Evolutionary conservation across 306 rosid species (phyloP), one percentile per base, ranked within the genome.

Genomic region (Quillaja saponaria): DNA sequence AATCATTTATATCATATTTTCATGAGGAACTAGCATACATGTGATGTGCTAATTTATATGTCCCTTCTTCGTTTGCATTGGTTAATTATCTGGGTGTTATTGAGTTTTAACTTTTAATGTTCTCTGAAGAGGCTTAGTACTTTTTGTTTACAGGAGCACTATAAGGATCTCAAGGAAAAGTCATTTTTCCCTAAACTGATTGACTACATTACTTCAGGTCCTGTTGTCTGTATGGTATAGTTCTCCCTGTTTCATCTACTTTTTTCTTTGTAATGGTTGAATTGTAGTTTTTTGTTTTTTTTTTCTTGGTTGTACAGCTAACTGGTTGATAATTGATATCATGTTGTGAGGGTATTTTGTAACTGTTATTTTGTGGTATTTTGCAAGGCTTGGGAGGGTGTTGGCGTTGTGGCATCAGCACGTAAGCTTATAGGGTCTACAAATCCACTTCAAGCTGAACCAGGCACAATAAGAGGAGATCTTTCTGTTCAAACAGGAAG

Each of bases 401-500:
- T 90, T 71, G 99, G 96, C 6, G 86, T 87, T 31, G 96, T 94
- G 58, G 84, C 96, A 44, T 90, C 99, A 8, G 91, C 97, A 8
- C 97, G 99, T 0, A 94, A 94, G 83, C 86, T 94, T 37, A 90
- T 94, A 39, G 99, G 99, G 66, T 79, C 90, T 46, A 90, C 97
- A 33, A 69, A 94, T 76, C 97, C 99, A 60, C 97, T 94, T 35
- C 95, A 83, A 75, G 97, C 97, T 48, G 96, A 90, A 69, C 99
- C 99, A 6, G 97, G 97, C 84, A 87, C 99, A 50, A 90, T 94
- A 54, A 87, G 97, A 81, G 99, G 99, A 67, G 99, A 90, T 80
- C 84, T 94, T 58, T 82, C 96, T 66, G 84, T 87, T 76, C 87
- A 94, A 75, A 90, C 86, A 10, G 95, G 99, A 83, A 90, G 97